Percentiles rank a stretch among this genome's conserved stretches.
Conservation (phyloP, 2,329 filamentous ascomycete species). For the Neopestalotiopsis sp. region DNA sequence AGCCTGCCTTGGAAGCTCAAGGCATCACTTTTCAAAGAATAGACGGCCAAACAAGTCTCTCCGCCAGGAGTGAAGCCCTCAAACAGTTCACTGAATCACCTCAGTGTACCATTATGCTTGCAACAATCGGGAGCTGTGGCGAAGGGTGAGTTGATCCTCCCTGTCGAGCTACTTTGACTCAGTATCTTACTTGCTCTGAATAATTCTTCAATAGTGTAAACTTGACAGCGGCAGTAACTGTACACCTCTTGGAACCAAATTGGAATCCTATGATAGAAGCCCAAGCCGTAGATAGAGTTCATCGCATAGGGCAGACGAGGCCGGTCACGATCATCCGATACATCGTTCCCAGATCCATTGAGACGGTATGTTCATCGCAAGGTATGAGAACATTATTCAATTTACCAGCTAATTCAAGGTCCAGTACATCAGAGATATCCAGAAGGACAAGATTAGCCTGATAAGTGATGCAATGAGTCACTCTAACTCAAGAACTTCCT, state of each 20-base stretch:
- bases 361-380: background rate
- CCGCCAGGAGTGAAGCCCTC: constrained; percentile 23
- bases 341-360: constrained; percentile 31
- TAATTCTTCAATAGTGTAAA: constrained; percentile 25
- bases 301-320: constrained; percentile 35
- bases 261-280: constrained; percentile 41
- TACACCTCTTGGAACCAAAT: constrained; percentile 39
- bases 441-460: too few species aligned
- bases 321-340: constrained; percentile 35
- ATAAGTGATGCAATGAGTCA: too few species aligned
- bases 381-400: too few species aligned
- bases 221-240: constrained; percentile 33
- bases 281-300: constrained; percentile 37
- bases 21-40: background rate
- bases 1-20: background rate
- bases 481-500: too few species aligned
- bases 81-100: constrained; percentile 25
- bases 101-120: constrained; percentile 35
- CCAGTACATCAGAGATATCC: too few species aligned
- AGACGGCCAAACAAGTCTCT: constrained; percentile 13
- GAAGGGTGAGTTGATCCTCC: constrained; percentile 32
- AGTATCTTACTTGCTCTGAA: too few species aligned
- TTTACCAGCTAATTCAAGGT: too few species aligned
- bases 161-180: background rate
- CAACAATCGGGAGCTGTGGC: constrained; percentile 35